Evolutionary conservation across 176 grass and related monocot genomes (phyloP).

Genomic region (Ananas comosus): DNA sequence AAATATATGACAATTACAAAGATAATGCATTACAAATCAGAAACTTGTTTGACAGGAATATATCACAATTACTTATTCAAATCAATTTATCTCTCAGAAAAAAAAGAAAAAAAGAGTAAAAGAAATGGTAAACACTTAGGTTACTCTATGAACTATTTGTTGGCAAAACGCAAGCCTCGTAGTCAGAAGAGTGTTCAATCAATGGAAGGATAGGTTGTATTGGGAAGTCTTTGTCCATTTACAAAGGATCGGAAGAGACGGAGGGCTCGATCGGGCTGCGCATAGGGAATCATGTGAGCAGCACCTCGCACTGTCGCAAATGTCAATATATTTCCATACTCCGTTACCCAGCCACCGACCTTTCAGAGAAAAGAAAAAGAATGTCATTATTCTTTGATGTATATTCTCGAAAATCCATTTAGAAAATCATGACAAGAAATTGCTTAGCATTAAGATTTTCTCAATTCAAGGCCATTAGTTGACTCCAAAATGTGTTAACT

Average conservation of each 20-base stretch:
- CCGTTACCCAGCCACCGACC: conserved; percentile 89
- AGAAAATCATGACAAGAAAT: neutral
- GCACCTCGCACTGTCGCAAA: conserved; percentile 88
- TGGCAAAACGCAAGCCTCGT: neutral
- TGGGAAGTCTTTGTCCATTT: conserved; percentile 57
- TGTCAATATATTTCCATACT: conserved; percentile 75
- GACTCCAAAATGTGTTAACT: no score
- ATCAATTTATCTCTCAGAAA: neutral
- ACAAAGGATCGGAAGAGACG: conserved; percentile 62
- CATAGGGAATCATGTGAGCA: conserved; percentile 89
- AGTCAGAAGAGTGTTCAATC: conserved; percentile 26
- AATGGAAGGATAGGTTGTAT: conserved; percentile 52
- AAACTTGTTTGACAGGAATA: neutral
- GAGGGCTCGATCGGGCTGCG: conserved; percentile 75
- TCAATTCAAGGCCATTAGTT: no score
- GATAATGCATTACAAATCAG: neutral
- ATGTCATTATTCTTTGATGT: neutral
- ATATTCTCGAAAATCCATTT: neutral
- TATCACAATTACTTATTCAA: neutral
- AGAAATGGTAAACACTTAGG: no score
- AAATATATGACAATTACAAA: neutral
- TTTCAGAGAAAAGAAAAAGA: conserved; percentile 25
- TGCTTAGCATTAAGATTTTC: neutral
- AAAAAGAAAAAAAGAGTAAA: no score
- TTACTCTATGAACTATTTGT: no score